Evolutionary conservation across 1,284 basidiomycete genomes (phyloP), one percentile per base, ranked within the genome.

Genomic region (Cystobasidiaceae sp.): DNA sequence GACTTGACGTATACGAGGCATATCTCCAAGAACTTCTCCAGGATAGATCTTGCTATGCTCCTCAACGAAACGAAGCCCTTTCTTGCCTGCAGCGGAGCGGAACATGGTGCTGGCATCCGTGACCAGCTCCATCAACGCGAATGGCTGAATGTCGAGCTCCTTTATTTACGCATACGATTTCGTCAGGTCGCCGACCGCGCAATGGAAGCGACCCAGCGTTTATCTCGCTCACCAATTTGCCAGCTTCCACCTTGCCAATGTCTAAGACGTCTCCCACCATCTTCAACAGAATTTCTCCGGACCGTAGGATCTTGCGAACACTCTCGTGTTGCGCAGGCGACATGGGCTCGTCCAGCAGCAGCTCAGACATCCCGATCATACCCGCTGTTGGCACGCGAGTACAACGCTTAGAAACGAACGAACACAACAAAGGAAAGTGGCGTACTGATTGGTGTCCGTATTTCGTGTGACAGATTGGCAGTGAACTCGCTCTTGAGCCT

Each of bases 201-300:
- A 33, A n/a, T 51, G 3, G n/a, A 28, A 51, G 49, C 21, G 6
- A 15, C n/a, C 11, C 11, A n/a, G n/a, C n/a, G 37, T 39, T n/a
- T 39, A 11, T n/a, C 9, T 11, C 11, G n/a, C 54, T 44, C 19
- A 57, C 56, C 52, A 78, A 72, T 70, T 77, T 75, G 51, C 76
- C 76, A 3, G 75, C 72, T 67, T 78, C 77, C 41, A 77, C 74
- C 66, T 78, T 78, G 55, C 72, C 72, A 50, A 78, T 74, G 65
- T 78, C 77, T 9, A 72, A 68, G 0, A 72, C 70, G 27, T 67
- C 59, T 2, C 70, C 70, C 13, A 72, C 63, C 59, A 72, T 61
- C 39, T 72, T 67, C 3, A 72, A 67, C 1, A 72, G 51, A 9
- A 70, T 69, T 23, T 72, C 71, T 11, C 70, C 69, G 0, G 69